Conservation (phyloP, 2,329 filamentous ascomycete species). For the Colletotrichum tropicicola region DNA sequence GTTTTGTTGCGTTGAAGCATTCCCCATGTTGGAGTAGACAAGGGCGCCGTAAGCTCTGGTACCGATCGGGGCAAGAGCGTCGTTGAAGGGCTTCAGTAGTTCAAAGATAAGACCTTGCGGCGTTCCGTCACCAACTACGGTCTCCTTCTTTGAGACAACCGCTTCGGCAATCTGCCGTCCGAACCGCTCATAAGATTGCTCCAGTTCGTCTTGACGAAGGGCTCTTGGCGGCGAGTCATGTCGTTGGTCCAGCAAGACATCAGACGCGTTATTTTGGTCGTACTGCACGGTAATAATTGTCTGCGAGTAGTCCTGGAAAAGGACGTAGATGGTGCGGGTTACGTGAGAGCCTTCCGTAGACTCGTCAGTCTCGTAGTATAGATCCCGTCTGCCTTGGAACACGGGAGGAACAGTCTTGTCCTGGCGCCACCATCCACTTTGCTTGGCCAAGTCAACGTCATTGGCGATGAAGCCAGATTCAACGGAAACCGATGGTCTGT, state of each 20-base stretch:
- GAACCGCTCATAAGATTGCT: slow-evolving; percentile 83
- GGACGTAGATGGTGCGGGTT: slow-evolving; percentile 83
- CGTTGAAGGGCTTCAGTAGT: slow-evolving; percentile 76
- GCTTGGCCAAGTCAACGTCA: slow-evolving; percentile 81
- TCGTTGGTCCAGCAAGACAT: slow-evolving; percentile 82
- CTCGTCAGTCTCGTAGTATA: slow-evolving; percentile 85
- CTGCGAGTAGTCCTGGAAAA: slow-evolving; percentile 97
- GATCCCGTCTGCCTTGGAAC: slow-evolving; percentile 83
- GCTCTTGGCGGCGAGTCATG: slow-evolving; percentile 85
- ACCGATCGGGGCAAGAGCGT: slow-evolving; percentile 85
- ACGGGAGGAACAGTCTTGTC: slow-evolving; percentile 81
- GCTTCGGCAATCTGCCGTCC: slow-evolving; percentile 81
- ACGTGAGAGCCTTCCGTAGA: slow-evolving; percentile 75
- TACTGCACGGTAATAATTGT: slow-evolving; percentile 86
- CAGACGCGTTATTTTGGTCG: slow-evolving; percentile 76
- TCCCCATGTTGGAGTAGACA: slow-evolving; percentile 94
- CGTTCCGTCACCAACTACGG: slow-evolving; percentile 84
- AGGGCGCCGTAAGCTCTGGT: slow-evolving; percentile 89
- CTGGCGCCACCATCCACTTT: slow-evolving; percentile 88
- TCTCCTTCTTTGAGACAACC: slow-evolving; percentile 77
- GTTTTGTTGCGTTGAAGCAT: slow-evolving; percentile 87
- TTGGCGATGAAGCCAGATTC: slow-evolving; percentile 88
- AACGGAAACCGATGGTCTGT: slow-evolving; percentile 76
- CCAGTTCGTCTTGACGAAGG: slow-evolving; percentile 91
- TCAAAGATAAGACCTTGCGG: slow-evolving; percentile 81